Base-by-base conservation (phyloP, 2,329 filamentous ascomycete species). In the Simplicillium sp. region DNA sequence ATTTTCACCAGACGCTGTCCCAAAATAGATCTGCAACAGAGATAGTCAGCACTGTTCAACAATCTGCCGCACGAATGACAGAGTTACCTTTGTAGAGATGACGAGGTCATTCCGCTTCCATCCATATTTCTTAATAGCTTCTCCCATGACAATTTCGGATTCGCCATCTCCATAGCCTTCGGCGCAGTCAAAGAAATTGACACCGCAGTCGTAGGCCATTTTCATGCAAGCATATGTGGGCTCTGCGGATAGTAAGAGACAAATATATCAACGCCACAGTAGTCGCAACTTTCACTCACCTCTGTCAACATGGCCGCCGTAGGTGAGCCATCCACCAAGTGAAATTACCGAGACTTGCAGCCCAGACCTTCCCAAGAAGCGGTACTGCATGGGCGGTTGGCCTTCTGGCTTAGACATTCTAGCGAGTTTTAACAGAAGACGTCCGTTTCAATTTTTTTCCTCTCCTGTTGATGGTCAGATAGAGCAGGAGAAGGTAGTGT, bases 341-440 rank as follows among this genome's bases (percentile, higher is more conserved):
- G 80, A 81, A 46, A 88, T 82, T 36, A 78, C 73, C 20, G 82
- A 87, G 29, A 88, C 82, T 57, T 87, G 78, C 14, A 88, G 71
- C 40, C 84, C 83, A 13, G 80, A 82, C 32, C 73, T 74, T 53
- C 84, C 83, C 7, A 87, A 70, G 61, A 77, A 79, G 50, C 82
- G 78, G 61, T 86, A 86, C 13, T n/a, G 12, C 31, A 33, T 33
- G 9, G 20, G 9, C 5, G 5, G 5, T 9, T 25, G 20, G 20
- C 9, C 20, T 5, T 6, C 20, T 25, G 20, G 5, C 9, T 25
- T 25, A 9, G 20, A 25, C 20, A 25, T 25, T 5, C 6, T 9
- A 9, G 6, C 20, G 20, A 25, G n/a, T n/a, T n/a, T n/a, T n/a
- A n/a, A n/a, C n/a, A n/a, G n/a, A n/a, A n/a, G n/a, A n/a, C n/a